Conservation (phyloP, 139 green algal species). For the Volvox africanus region DNA sequence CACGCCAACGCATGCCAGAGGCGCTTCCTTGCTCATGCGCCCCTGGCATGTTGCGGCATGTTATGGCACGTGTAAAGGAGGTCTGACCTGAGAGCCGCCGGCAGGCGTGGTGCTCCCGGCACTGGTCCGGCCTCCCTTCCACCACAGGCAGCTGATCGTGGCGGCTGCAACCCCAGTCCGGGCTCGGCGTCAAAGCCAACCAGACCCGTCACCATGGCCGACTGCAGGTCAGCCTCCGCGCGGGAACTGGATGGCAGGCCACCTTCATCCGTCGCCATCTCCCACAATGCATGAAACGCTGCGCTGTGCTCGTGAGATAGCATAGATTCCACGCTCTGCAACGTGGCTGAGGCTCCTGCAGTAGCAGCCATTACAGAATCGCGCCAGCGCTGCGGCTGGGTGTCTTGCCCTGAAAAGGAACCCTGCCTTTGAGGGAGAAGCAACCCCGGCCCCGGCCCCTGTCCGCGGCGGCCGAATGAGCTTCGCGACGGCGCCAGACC, state of each 20-base stretch:
- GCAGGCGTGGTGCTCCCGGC: too few species aligned
- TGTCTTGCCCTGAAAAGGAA: too few species aligned
- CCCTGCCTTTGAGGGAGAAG: too few species aligned
- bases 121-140: too few species aligned
- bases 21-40: too few species aligned
- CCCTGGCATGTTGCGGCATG: too few species aligned
- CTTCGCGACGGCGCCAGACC: background rate
- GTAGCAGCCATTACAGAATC: too few species aligned
- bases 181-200: background rate
- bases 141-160: background rate
- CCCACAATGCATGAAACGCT: conserved; percentile 25
- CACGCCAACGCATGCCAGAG: too few species aligned
- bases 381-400: too few species aligned
- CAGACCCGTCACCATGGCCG: background rate
- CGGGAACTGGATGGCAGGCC: background rate
- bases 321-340: conserved; percentile 10
- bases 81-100: too few species aligned
- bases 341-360: background rate
- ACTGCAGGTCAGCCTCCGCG: background rate
- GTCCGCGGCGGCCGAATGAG: background rate
- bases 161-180: background rate
- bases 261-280: conserved; percentile 19
- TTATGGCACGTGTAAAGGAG: too few species aligned
- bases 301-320: conserved; percentile 7
- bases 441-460: too few species aligned